Base-by-base conservation (phyloP, 306 rosid species). In the Castanopsis chinensis region DNA sequence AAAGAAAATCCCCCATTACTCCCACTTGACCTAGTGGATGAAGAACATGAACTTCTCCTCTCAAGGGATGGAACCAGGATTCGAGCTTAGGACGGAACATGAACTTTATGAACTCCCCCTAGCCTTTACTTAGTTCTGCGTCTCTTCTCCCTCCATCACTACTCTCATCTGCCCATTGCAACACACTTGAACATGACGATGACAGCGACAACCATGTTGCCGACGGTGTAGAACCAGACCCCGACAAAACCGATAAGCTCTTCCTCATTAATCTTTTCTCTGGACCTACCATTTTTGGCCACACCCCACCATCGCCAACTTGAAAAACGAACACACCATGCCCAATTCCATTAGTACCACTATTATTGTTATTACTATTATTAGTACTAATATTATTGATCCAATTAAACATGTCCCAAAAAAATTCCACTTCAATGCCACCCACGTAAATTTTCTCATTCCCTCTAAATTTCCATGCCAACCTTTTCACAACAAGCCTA, bases 391-490 rank as follows among this genome's bases (percentile, higher is more conserved):
- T 30, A 43, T 67, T 64, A 41, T 85, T 83, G 45, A 92, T 86
- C 97, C 96, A 92, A 69, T 88, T 84, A 79, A 91, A 88, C 51
- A 92, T 91, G 19, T 92, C 97, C 97, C 97, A 92, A 5, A 86
- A 92, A 75, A 92, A 92, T 76, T 91, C 97, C 1, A 92, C 92
- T 20, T 90, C 94, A 19, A 83, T 77, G 0, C 90, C 96, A 52
- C 87, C 87, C 1, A 91, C 77, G 23, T 83, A 85, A 35, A 93
- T 78, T 79, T 80, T 89, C 86, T 93, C 98, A 59, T 90, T 91
- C 81, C 98, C 98, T 88, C 97, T 87, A 76, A 93, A 93, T 75
- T 93, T 93, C 98, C 98, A 93, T 15, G 91, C 89, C 20, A 93
- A 75, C 75, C 98, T 89, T 52, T 88, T 91, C 71, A 93, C 90